Evolutionary conservation across 1,284 basidiomycete genomes (phyloP), one percentile per base, ranked within the genome.

Genomic region (Bondarzewia mesenterica): DNA sequence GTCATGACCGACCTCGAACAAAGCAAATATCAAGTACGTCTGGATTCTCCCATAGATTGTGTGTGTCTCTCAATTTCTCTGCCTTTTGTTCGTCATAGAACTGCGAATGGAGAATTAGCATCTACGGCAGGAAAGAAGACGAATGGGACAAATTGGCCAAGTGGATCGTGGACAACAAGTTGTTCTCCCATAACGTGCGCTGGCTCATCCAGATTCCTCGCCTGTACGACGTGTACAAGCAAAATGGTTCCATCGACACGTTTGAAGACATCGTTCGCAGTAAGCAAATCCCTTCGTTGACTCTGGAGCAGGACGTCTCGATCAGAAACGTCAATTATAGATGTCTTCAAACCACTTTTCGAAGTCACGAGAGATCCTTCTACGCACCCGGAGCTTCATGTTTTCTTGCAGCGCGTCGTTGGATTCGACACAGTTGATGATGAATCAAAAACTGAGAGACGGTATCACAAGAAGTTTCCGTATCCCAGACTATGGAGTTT

Each of bases 111-210:
- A 82, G 96, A 7, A 78, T 99, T 52, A 95, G 91, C 50, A 92
- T 99, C 57, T 99, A 99, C 59, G 96, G 94, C 7, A 81, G 81
- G 42, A 77, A 74, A 2, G 57, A 64, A 14, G 70, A 83, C 53
- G 96, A 99, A 69, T 99, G 96, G 96, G 96, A 99, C 72, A 98
- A 97, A 63, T 75, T 99, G 5, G 95, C 96, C 6, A 86, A 85
- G 71, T 99, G 96, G 96, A 85, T 99, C 46, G 83, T 97, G 60
- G 79, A 90, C 62, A 83, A 98, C 72, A 92, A 93, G 63, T 74
- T 99, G 12, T 92, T 82, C 65, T 97, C 93, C 7, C 93, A 97
- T 64, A 99, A 99, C 61, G 92, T 99, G 27, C 81, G 96, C 46
- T 99, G 96, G 96, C 79, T 99, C 46, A 89, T 99, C 58, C 96